Conservation (phyloP, 2,329 filamentous ascomycete genomes). For the Colletotrichum sp. region DNA sequence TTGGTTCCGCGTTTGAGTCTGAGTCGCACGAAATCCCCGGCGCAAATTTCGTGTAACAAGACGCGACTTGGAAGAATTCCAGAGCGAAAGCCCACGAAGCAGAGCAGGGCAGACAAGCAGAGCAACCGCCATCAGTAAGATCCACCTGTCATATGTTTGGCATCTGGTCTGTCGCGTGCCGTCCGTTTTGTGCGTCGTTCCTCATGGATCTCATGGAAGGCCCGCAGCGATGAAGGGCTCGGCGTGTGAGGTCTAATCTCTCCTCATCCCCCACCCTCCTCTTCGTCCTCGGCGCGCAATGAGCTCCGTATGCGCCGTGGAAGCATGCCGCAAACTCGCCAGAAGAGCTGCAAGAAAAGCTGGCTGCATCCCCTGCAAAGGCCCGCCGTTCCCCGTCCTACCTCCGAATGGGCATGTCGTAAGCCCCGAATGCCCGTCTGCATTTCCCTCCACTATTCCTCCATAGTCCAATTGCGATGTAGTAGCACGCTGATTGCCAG, state of each 20-base stretch:
- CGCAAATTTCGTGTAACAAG: not conserved
- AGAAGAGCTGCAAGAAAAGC: not conserved
- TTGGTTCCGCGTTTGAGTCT: not conserved
- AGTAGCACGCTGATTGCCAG: not conserved
- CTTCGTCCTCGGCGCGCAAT: slow-evolving; percentile 5
- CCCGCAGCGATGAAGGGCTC: not conserved
- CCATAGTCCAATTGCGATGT: slow-evolving; percentile 6
- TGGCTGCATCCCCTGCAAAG: not conserved
- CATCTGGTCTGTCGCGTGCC: not conserved
- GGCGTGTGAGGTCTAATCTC: slow-evolving; percentile 10
- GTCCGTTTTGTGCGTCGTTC: not conserved
- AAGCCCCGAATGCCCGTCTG: slow-evolving; percentile 15
- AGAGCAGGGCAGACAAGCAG: not conserved
- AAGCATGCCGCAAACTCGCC: not conserved
- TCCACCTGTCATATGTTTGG: not conserved
- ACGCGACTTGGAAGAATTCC: not conserved
- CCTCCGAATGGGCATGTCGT: slow-evolving; percentile 9
- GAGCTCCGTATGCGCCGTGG: not conserved
- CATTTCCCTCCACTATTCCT: not conserved
- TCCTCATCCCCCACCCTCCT: not conserved
- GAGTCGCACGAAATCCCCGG: not conserved
- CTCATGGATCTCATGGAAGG: not conserved
- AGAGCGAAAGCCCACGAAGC: not conserved
- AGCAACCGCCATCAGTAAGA: not conserved
- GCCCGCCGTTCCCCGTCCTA: slow-evolving; percentile 6